Base-by-base conservation (phyloP, 345 rosid species). In the Mercurialis annua region DNA sequence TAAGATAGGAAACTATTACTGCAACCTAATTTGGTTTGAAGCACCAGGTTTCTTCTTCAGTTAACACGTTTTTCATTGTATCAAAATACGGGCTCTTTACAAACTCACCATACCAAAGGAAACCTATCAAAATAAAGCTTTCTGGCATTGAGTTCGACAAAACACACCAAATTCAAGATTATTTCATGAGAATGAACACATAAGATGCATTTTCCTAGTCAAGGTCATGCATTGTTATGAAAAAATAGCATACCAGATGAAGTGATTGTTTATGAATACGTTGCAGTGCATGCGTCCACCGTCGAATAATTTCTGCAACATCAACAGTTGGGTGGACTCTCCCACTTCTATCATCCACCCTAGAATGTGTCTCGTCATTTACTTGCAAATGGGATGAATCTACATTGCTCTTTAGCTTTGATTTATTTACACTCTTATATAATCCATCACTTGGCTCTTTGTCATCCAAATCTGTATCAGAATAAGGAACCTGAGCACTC, bases 251-350 rank as follows among this genome's bases (percentile, higher is more conserved):
- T 90, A 94, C 99, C 93, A 94, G 75, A 69, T 81, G 99, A 73
- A 91, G 93, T 36, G 99, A 91, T 71, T 92, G 99, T 77, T 92
- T 94, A 73, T 94, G 96, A 82, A 94, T 88, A 73, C 98, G 96
- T 72, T 92, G 99, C 73, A 94, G 82, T 26, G 99, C 99, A 78
- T 94, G 99, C 0, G 98, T 94, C 98, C 99, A 94, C 61, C 99
- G 93, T 78, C 99, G 84, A 62, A 94, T 91, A 75, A 94, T 81
- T 81, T 94, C 99, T 6, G 98, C 98, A 20, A 94, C 92, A 81
- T 94, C 99, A 76, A 92, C 96, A 34, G 98, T 84, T 53, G 88
- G 98, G 66, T 86, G 91, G 65, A 73, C 75, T 80, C 92, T 86
- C 77, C 96, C 98, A 75, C 90, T 77, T 82, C 96, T 89, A 70